Conservation (phyloP, 2,329 filamentous ascomycete species). For the Exophiala viscosa region DNA sequence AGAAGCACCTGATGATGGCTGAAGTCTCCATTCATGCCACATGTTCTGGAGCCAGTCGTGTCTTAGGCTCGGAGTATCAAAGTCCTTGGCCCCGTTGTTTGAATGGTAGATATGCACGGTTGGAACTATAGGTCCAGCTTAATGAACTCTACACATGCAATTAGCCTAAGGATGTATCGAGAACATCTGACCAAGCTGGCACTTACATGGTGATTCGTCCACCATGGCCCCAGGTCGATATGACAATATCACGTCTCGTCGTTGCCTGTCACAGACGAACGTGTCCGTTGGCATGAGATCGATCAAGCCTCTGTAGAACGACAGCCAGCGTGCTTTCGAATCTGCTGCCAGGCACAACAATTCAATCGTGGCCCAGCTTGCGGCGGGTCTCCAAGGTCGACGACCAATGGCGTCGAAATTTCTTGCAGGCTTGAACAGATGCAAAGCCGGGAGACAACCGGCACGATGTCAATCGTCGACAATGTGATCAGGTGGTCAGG, state of each 20-base stretch:
- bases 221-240: constrained; percentile 46
- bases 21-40: too few species aligned
- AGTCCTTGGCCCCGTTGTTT: constrained; percentile 68
- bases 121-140: constrained; percentile 28
- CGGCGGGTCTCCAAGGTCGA: too few species aligned
- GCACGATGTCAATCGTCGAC: too few species aligned
- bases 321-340: constrained; percentile 34
- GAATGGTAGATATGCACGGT: constrained; percentile 60
- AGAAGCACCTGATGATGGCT: too few species aligned
- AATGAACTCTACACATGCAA: constrained; percentile 18
- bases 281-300: constrained; percentile 47
- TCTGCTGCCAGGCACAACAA: constrained; percentile 33
- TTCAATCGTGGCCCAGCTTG: constrained; percentile 48
- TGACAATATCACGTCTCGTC: constrained; percentile 46
- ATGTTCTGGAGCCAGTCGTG: constrained; percentile 65
- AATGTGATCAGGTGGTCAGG: too few species aligned
- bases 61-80: constrained; percentile 66
- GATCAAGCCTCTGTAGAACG: constrained; percentile 46
- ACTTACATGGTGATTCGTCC: constrained; percentile 52
- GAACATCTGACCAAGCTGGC: too few species aligned
- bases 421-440: too few species aligned
- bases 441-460: too few species aligned
- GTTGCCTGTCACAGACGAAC: constrained; percentile 29
- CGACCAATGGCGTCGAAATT: too few species aligned
- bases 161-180: constrained; percentile 10